These are phyloP conservation scores for Cercospora canescens DNA, from an alignment of 2,329 filamentous ascomycete species.

Conservation along the genomic window DNA sequence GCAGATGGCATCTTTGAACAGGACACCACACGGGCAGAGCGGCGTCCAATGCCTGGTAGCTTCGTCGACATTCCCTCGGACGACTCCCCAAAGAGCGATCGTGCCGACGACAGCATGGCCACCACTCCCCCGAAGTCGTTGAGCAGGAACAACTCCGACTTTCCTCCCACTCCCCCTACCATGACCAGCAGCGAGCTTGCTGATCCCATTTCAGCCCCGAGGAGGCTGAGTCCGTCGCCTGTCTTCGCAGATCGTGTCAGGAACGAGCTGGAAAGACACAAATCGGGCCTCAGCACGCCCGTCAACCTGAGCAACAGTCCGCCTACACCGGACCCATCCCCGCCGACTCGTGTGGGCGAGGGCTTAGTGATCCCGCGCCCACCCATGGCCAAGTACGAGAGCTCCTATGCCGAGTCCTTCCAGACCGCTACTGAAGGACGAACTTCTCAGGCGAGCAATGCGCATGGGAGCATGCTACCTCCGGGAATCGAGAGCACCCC, in stretches of 20 bases:
- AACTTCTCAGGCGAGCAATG: constrained; percentile 32
- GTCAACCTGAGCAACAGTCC: constrained; percentile 38
- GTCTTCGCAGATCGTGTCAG: constrained; percentile 43
- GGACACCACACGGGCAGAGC: constrained; percentile 2
- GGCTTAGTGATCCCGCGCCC: constrained; percentile 25
- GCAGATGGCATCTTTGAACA: constrained; percentile 7
- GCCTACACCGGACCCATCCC: constrained; percentile 39
- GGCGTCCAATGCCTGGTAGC: constrained; percentile 7
- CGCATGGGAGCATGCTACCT: constrained; percentile 27
- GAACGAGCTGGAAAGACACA: constrained; percentile 41
- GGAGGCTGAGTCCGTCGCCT: constrained; percentile 42
- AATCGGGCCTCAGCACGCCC: constrained; percentile 43
- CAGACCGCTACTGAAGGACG: constrained; percentile 47
- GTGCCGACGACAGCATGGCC: constrained; percentile 12
- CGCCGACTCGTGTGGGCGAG: constrained; percentile 26
- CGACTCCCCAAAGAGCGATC: constrained; percentile 6
- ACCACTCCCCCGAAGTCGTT: constrained; percentile 16
- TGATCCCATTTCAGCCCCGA: constrained; percentile 29
- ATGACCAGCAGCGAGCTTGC: constrained; percentile 31
- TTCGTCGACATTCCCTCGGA: constrained; percentile 14
- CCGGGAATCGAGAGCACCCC: constrained; percentile 6
- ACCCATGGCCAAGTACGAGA: constrained; percentile 25
- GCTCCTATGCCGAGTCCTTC: constrained; percentile 50
- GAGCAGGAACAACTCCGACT: constrained; percentile 32
- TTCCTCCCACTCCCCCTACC: constrained; percentile 50